phyloP scores from a whole-genome alignment of 345 rosid genomes.

The Excoecaria cochinchinensis region DNA sequence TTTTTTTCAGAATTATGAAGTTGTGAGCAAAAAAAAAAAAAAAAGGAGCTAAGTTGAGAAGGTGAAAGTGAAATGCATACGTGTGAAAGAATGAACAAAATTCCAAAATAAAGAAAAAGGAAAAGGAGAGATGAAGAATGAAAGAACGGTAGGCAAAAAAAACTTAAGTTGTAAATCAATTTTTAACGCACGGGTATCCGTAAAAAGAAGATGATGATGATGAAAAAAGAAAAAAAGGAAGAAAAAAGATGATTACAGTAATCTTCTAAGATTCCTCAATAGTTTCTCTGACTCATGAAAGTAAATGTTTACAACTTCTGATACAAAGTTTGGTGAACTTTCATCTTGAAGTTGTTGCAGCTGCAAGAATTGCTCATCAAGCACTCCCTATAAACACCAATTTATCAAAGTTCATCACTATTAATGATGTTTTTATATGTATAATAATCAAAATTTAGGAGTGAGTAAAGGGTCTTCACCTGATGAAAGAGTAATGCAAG shows the following conservation, averaged over 20 bases:
- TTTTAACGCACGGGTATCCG: too few relatives aligned
- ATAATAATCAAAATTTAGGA: too few relatives aligned
- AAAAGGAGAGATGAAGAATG: not conserved
- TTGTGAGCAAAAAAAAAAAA: too few relatives aligned
- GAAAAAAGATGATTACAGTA: constrained; percentile 38
- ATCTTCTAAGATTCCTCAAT: constrained; percentile 54
- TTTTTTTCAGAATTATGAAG: too few relatives aligned
- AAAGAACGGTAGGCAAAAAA: too few relatives aligned
- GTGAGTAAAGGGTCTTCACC: constrained; percentile 27
- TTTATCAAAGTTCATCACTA: too few relatives aligned
- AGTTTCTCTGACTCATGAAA: constrained; percentile 90
- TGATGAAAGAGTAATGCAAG: constrained; percentile 92
- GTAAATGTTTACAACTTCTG: constrained; percentile 79
- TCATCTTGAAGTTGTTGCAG: constrained; percentile 95
- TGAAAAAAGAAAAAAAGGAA: not conserved
- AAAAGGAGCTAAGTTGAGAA: too few relatives aligned
- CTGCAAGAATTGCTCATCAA: constrained; percentile 95
- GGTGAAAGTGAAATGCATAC: too few relatives aligned
- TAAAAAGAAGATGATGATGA: too few relatives aligned
- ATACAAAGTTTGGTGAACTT: constrained; percentile 74
- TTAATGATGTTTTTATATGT: too few relatives aligned
- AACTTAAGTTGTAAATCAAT: not conserved
- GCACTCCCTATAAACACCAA: constrained; percentile 59
- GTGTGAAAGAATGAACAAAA: too few relatives aligned
- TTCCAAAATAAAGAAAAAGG: not conserved